Percentiles rank a stretch among this genome's conserved stretches.
Evolutionary conservation across 768 basidiomycete species (phyloP).

Genomic region (Asterophora parasitica): DNA sequence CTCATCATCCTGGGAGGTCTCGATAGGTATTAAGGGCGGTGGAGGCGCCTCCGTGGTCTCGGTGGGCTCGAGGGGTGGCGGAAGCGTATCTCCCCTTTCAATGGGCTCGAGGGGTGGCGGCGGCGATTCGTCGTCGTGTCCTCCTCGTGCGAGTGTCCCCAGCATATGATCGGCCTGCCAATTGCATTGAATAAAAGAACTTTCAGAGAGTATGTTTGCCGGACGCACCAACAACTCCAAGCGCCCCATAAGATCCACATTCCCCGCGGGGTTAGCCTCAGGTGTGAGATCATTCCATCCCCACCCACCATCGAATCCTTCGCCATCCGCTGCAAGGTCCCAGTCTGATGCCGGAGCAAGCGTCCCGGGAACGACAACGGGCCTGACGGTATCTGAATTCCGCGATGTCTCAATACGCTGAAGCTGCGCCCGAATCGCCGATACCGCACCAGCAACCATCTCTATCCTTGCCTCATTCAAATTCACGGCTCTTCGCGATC

Average conservation of each 20-base stretch:
- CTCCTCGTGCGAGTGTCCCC: constrained; percentile 11
- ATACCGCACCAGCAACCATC: constrained; percentile 14
- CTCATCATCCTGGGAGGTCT: constrained; percentile 14
- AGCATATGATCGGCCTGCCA: constrained; percentile 32
- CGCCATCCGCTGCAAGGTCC: constrained; percentile 12
- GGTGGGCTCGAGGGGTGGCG: constrained; percentile 10
- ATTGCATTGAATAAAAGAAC: constrained; percentile 1
- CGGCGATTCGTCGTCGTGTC: constrained; percentile 7
- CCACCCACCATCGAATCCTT: constrained; percentile 9
- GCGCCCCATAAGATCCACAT: constrained; percentile 24
- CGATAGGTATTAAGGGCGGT: constrained; percentile 4
- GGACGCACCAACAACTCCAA: constrained; percentile 27
- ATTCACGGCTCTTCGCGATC: background rate
- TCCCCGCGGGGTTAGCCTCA: constrained; percentile 14
- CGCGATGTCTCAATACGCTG: constrained; percentile 1
- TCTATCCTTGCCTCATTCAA: constrained; percentile 9
- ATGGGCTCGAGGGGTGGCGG: constrained; percentile 11
- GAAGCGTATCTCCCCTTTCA: constrained; percentile 1
- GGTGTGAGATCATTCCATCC: constrained; percentile 15
- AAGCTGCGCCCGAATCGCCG: constrained; percentile 14
- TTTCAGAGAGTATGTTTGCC: background rate
- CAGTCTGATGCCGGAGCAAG: constrained; percentile 5
- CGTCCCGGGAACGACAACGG: constrained; percentile 8
- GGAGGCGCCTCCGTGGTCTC: constrained; percentile 3
- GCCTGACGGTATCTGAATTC: background rate